A percentile compares a stretch with the other conserved stretches of the same genome.
phyloP scores from a whole-genome alignment of 2,329 filamentous ascomycete genomes.

The Claviceps pazoutovae region DNA sequence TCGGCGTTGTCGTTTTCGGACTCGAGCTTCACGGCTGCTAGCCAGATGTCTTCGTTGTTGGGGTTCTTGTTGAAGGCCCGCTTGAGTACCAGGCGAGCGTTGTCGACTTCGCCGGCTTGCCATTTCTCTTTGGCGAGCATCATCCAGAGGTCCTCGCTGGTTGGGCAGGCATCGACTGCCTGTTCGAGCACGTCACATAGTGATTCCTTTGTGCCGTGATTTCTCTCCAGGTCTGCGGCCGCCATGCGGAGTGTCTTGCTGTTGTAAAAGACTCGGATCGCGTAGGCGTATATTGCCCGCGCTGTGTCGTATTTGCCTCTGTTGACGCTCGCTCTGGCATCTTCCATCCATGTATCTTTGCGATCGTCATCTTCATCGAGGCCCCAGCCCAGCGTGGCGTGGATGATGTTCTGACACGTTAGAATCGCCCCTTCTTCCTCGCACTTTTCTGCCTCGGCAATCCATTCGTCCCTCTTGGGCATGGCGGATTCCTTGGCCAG shows the following conservation, averaged over 20 bases:
- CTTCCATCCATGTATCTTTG: constrained; percentile 91
- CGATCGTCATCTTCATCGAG: constrained; percentile 93
- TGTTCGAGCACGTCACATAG: constrained; percentile 81
- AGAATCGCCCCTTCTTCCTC: constrained; percentile 80
- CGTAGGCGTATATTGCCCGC: constrained; percentile 83
- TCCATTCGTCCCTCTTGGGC: constrained; percentile 96
- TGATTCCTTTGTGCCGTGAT: constrained; percentile 70
- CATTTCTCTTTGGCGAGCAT: constrained; percentile 91
- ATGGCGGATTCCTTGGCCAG: constrained; percentile 86
- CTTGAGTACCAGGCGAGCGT: constrained; percentile 71
- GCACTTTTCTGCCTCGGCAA: constrained; percentile 83
- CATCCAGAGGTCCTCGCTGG: constrained; percentile 87
- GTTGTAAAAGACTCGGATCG: constrained; percentile 76
- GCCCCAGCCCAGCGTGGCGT: constrained; percentile 83
- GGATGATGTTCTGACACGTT: constrained; percentile 80
- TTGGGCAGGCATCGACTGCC: constrained; percentile 83
- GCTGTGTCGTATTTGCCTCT: constrained; percentile 81
- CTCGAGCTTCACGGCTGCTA: constrained; percentile 90
- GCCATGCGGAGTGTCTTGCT: constrained; percentile 82
- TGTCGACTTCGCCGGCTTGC: constrained; percentile 76
- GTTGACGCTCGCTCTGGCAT: constrained; percentile 69
- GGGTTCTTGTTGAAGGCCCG: constrained; percentile 89
- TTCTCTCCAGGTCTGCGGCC: constrained; percentile 80
- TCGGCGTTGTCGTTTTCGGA: constrained; percentile 75
- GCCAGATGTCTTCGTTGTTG: constrained; percentile 96